Percentiles rank a stretch among this genome's conserved stretches.
phyloP scores from a whole-genome alignment of 805 yeast species.

The Cephaloascus albidus region DNA sequence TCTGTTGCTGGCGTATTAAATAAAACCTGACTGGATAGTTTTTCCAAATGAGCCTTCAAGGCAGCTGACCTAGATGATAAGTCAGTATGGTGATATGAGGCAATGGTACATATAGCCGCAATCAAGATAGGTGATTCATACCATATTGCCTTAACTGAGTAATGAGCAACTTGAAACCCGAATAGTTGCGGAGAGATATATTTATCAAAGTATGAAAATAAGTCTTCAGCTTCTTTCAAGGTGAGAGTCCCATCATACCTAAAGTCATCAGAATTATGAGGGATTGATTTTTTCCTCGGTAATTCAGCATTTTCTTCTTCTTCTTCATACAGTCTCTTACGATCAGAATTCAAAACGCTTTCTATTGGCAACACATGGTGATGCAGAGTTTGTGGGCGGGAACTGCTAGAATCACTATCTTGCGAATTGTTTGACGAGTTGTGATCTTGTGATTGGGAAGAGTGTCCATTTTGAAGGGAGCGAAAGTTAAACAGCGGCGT shows the following conservation, averaged over 20 bases:
- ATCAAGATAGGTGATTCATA: slow-evolving; percentile 45
- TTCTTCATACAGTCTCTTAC: background rate
- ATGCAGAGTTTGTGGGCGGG: background rate
- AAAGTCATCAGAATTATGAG: slow-evolving; percentile 23
- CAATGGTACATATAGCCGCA: slow-evolving; percentile 50
- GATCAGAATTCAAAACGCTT: background rate
- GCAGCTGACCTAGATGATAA: slow-evolving; percentile 13
- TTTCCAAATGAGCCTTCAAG: slow-evolving; percentile 20
- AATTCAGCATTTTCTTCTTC: background rate
- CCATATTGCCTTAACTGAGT: slow-evolving; percentile 43
- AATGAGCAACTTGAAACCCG: slow-evolving; percentile 50
- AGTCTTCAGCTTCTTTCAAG: slow-evolving; percentile 31
- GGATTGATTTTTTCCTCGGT: background rate
- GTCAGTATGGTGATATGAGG: slow-evolving; percentile 50
- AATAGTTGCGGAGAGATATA: slow-evolving; percentile 55
- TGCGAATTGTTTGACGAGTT: background rate
- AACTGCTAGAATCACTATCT: background rate
- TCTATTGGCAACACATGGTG: background rate
- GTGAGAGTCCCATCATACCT: slow-evolving; percentile 21
- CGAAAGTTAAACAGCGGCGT: too few species aligned
- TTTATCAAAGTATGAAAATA: slow-evolving; percentile 41
- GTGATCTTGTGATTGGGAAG: background rate
- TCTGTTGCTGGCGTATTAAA: slow-evolving; percentile 28
- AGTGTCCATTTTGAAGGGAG: background rate
- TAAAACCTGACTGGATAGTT: slow-evolving; percentile 22